Evolutionary conservation across 108 stramenopile species (phyloP).

Genomic region (Licmophora abbreviata): DNA sequence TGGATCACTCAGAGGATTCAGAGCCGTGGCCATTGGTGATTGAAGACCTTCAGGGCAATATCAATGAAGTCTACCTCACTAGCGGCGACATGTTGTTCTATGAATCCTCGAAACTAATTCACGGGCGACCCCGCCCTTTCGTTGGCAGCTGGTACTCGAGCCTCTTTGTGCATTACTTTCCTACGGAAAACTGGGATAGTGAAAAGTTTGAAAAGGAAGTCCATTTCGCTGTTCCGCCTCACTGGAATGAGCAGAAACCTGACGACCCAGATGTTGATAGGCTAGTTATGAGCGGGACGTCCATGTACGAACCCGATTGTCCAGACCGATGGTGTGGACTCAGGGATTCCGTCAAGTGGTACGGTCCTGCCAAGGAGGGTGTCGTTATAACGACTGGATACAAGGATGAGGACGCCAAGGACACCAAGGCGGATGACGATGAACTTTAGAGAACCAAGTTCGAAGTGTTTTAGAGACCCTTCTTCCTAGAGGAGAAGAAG

Average conservation of each 20-base stretch:
- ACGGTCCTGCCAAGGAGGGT: constrained; percentile 30
- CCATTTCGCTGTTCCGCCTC: constrained; percentile 21
- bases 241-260: constrained; percentile 11
- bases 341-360: constrained; percentile 25
- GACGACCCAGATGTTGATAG: constrained; percentile 20
- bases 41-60: constrained; percentile 47
- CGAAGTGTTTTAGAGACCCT: too few relatives aligned
- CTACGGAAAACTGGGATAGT: constrained; percentile 7
- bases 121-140: constrained; percentile 48
- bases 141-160: constrained; percentile 35
- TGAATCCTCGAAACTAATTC: constrained; percentile 49
- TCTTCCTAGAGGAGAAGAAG: too few relatives aligned
- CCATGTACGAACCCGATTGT: constrained; percentile 34
- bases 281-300: constrained; percentile 24
- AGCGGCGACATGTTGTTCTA: constrained; percentile 59
- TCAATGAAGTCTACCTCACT: constrained; percentile 35
- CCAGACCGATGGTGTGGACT: constrained; percentile 30
- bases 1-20: constrained; percentile 32
- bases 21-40: constrained; percentile 53
- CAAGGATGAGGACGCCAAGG: constrained; percentile 15
- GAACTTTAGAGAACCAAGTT: too few relatives aligned
- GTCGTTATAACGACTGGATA: constrained; percentile 33
- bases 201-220: constrained; percentile 6
- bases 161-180: constrained; percentile 34
- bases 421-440: constrained; percentile 9